A percentile compares a stretch with the other conserved stretches of the same genome.
Conservation (phyloP, 169 alveolate species). For the Cryptosporidium andersoni region DNA sequence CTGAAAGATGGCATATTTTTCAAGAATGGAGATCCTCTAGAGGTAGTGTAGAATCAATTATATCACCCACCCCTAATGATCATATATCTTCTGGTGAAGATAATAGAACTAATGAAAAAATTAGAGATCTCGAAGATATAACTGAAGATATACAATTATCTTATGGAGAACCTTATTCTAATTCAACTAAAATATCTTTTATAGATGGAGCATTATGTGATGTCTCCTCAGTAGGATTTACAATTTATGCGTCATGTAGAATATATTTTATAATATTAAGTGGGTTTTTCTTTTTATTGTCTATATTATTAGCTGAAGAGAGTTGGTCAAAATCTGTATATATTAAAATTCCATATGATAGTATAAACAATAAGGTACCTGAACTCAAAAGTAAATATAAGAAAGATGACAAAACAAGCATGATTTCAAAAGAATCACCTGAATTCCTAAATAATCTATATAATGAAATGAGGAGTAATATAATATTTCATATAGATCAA, state of each 20-base stretch:
- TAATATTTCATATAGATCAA: slow-evolving; percentile 11
- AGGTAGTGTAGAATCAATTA: slow-evolving; percentile 39
- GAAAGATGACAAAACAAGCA: neutral
- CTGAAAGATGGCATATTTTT: slow-evolving; percentile 22
- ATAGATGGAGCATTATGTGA: slow-evolving; percentile 49
- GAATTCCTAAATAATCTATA: slow-evolving; percentile 1
- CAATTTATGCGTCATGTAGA: slow-evolving; percentile 24
- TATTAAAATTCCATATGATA: slow-evolving; percentile 31
- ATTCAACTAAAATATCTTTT: slow-evolving; percentile 21
- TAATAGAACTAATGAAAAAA: neutral
- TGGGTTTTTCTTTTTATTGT: slow-evolving; percentile 15
- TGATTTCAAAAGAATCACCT: neutral
- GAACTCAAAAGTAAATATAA: slow-evolving; percentile 4
- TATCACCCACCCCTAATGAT: slow-evolving; percentile 16
- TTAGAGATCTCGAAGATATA: no score
- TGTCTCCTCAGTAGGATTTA: slow-evolving; percentile 52
- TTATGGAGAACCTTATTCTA: slow-evolving; percentile 1
- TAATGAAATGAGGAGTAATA: neutral
- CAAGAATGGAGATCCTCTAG: slow-evolving; percentile 46
- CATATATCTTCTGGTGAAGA: no score
- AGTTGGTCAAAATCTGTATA: slow-evolving; percentile 31
- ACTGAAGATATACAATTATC: slow-evolving; percentile 9
- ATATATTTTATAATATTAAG: slow-evolving; percentile 15
- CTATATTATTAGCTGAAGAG: slow-evolving; percentile 24
- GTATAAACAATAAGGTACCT: neutral